These are phyloP conservation scores for Triticum monococcum DNA, from an alignment of 176 grass and related monocot genomes.

Conservation along the genomic window DNA sequence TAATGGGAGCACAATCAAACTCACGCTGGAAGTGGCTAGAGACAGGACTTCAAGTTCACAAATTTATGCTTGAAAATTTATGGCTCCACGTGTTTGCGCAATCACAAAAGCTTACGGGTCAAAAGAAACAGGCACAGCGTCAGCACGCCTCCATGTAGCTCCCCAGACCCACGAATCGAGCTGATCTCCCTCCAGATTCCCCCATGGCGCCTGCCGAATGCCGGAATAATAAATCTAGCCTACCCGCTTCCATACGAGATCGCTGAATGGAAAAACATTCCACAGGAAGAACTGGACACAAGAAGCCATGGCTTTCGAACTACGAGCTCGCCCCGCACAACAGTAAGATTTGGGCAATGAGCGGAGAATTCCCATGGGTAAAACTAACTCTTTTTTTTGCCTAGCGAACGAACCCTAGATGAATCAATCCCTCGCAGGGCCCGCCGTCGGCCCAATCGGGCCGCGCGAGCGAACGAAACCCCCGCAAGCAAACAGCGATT, in stretches of 20 bases:
- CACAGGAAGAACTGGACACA: neutral
- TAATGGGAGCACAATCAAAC: neutral
- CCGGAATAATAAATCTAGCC: neutral
- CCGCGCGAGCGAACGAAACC: neutral
- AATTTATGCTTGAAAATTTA: neutral
- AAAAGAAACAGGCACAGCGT: neutral
- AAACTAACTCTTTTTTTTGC: neutral
- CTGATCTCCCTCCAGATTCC: neutral
- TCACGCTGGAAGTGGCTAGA: neutral
- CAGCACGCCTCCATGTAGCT: neutral
- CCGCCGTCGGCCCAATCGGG: constrained; percentile 2
- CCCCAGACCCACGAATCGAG: neutral
- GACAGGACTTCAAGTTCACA: neutral
- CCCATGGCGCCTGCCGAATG: neutral
- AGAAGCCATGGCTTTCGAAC: too few species aligned
- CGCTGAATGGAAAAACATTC: neutral
- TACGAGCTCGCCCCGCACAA: too few species aligned
- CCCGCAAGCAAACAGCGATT: neutral
- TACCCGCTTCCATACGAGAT: neutral
- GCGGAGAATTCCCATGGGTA: neutral
- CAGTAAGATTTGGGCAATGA: neutral
- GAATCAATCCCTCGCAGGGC: neutral
- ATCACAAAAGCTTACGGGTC: neutral
- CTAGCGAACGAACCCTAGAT: neutral
- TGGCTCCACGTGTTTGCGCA: neutral